Evolutionary conservation across 768 basidiomycete species (phyloP).

Genomic region (Auricularia auricula-judae): DNA sequence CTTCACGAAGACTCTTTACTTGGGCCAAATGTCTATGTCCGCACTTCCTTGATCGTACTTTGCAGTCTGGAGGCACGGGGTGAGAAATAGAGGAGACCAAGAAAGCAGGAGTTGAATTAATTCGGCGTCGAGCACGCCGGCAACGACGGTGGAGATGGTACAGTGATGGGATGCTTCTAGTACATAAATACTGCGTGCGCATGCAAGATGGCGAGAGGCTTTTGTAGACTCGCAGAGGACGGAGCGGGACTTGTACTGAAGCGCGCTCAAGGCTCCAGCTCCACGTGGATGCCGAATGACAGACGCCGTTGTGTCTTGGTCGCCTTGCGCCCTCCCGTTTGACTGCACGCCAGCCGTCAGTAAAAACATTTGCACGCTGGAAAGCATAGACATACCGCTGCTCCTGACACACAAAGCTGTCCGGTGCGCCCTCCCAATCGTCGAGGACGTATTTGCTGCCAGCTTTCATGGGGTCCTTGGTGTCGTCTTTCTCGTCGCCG

Average conservation of each 20-base stretch:
- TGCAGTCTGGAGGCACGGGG: too few relatives aligned
- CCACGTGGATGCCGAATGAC: constrained; percentile 73
- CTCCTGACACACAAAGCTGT: constrained; percentile 97
- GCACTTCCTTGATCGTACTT: too few relatives aligned
- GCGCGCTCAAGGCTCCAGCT: constrained; percentile 26
- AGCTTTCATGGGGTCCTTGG: constrained; percentile 17
- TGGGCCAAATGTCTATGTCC: too few relatives aligned
- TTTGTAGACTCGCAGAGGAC: not conserved
- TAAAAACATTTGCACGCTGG: not conserved
- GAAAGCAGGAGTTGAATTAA: not conserved
- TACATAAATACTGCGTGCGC: not conserved
- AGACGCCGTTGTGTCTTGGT: constrained; percentile 80
- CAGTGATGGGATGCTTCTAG: not conserved
- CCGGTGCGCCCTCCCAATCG: constrained; percentile 94
- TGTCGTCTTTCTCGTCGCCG: constrained; percentile 61
- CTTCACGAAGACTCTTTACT: too few relatives aligned
- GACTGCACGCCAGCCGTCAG: constrained; percentile 27
- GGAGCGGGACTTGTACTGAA: not conserved
- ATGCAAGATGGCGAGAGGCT: not conserved
- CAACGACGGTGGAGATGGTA: not conserved
- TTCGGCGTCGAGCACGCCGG: not conserved
- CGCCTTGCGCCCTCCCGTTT: constrained; percentile 82
- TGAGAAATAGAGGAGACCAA: not conserved
- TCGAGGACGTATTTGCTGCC: constrained; percentile 74
- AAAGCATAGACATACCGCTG: constrained; percentile 43